Conservation (phyloP, 192 early-diverging fungal species). For the Jimgerdemannia lactiflua region DNA sequence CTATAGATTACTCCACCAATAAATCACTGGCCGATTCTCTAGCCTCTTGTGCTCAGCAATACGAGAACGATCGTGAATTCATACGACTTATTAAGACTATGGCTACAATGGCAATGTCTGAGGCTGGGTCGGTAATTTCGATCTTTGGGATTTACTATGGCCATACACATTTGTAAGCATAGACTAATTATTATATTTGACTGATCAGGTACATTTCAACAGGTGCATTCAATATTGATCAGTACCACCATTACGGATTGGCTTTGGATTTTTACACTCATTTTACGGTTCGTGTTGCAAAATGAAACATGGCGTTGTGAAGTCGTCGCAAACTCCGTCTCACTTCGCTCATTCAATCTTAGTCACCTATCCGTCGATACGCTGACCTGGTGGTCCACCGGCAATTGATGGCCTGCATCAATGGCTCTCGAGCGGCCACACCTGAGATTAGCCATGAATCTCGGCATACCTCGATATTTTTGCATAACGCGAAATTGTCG, state of each 20-base stretch:
- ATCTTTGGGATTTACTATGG: neutral
- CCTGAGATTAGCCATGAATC: neutral
- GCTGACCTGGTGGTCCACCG: constrained; percentile 80
- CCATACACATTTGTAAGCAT: neutral
- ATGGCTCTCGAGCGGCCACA: neutral
- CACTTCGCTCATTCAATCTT: neutral
- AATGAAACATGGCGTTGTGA: too few relatives aligned
- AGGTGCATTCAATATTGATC: constrained; percentile 35
- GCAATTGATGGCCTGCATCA: constrained; percentile 55
- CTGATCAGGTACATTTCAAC: constrained; percentile 61
- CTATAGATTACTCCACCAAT: constrained; percentile 65
- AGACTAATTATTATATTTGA: neutral
- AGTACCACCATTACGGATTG: constrained; percentile 71
- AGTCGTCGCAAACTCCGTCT: too few relatives aligned
- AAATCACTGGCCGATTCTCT: constrained; percentile 59
- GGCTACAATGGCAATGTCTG: constrained; percentile 76
- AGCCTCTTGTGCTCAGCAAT: constrained; percentile 33
- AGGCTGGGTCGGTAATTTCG: constrained; percentile 42
- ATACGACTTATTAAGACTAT: constrained; percentile 64
- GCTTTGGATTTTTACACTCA: constrained; percentile 78
- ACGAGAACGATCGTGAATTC: constrained; percentile 47
- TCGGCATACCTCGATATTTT: constrained; percentile 17
- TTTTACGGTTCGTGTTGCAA: constrained; percentile 53
- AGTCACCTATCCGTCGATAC: constrained; percentile 77
- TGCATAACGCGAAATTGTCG: constrained; percentile 34